Evolutionary conservation across 805 yeast genomes (phyloP).

Genomic region (Yamadazyma kitorensis): DNA sequence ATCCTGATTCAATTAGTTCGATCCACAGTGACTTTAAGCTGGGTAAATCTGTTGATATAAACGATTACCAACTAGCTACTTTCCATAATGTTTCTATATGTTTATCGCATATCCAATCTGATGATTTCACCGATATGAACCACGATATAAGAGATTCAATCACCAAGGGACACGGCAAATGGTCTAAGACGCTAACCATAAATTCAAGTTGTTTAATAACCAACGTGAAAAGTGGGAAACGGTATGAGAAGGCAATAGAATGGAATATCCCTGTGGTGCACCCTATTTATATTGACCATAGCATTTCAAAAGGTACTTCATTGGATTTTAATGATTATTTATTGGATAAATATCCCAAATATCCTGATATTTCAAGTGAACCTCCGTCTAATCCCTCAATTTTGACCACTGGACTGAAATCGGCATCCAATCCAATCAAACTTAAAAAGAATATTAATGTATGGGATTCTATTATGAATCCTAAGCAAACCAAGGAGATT

Average conservation of each 20-base stretch:
- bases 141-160: conserved; percentile 21
- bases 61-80: conserved; percentile 32
- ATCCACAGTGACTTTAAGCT: conserved; percentile 51
- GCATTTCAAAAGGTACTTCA: conserved; percentile 42
- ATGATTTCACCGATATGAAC: conserved; percentile 4
- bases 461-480: conserved; percentile 44
- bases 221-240: conserved; percentile 48
- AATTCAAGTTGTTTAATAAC: conserved; percentile 46
- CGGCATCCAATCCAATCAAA: conserved; percentile 13
- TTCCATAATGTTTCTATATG: conserved; percentile 48
- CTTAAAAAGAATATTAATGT: conserved; percentile 27
- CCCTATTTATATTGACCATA: conserved; percentile 50
- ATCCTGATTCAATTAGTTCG: conserved; percentile 42
- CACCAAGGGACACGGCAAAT: conserved; percentile 46
- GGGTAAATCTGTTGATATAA: conserved; percentile 36
- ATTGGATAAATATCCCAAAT: conserved; percentile 17
- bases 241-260: conserved; percentile 51
- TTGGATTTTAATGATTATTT: conserved; percentile 41
- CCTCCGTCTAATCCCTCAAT: conserved; percentile 1
- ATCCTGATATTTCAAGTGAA: no score
- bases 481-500: background rate
- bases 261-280: conserved; percentile 53
- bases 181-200: conserved; percentile 48
- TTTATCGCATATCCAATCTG: conserved; percentile 35
- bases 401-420: conserved; percentile 3